Base-by-base conservation (phyloP, 192 early-diverging fungal genomes). In the Allomyces arbusculus region DNA sequence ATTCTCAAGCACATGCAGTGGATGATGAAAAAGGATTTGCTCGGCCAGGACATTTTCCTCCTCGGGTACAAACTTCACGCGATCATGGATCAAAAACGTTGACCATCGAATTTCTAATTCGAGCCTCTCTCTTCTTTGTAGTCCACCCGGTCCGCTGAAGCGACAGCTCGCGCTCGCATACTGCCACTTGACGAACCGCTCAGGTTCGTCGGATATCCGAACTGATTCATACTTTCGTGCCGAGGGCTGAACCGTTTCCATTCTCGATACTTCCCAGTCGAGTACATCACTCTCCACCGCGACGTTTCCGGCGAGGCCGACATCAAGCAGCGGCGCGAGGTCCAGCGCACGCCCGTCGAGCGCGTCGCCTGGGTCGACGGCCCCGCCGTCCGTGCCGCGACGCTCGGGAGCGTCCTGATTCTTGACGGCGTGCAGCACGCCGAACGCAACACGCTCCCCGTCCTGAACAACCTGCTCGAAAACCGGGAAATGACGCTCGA, bases 401-500 rank as follows among this genome's bases (percentile, higher is more conserved):
- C 77, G 63, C 77, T 84, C 66, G 85, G 74, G 33, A 69, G 73
- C 61, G 78, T 85, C 65, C 62, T 85, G 40, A 78, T 85, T 10
- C 71, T 85, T 64, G 83, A 85, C 67, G 83, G 83, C 33, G 82
- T 88, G 69, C 82, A 89, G 71, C 90, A 90, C 65, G 88, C 89
- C 0, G 89, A 91, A 63, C 78, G 89, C 23, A 91, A 91, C 71
- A 88, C 90, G 2, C 69, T 91, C 25, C 89, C 89, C 4, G 83
- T 91, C 28, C 73, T 91, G 61, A 91, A 91, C 70, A 91, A 91
- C 70, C 70, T 91, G 71, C 68, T 91, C 44, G 89, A 91, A 69
- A 91, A 91, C 71, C 72, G 89, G 65, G 89, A 91, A 73, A 89
- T 91, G 88, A 75, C 76, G 24, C 72, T 89, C 44, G 89, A 91